These are phyloP conservation scores for Monascus purpureus DNA, from an alignment of 495 filamentous ascomycete species.

Conservation along the genomic window DNA sequence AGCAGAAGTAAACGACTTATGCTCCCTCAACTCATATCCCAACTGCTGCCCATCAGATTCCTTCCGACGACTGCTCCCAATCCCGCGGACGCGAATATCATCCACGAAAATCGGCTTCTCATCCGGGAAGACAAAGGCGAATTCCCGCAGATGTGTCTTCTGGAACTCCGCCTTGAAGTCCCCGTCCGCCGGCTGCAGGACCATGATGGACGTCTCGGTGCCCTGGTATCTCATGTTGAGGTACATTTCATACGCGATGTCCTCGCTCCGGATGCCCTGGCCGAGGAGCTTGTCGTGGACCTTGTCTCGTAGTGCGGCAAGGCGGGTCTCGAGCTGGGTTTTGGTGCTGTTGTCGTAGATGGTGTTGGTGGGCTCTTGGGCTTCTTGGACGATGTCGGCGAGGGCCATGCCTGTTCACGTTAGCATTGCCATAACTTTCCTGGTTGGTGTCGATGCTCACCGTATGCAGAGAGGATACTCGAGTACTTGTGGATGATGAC, in stretches of 20 bases:
- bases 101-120: constrained; percentile 36
- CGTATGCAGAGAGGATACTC: constrained; percentile 38
- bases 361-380: constrained; percentile 31
- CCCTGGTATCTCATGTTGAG: constrained; percentile 42
- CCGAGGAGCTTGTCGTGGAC: constrained; percentile 22
- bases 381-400: constrained; percentile 38
- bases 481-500: constrained; percentile 42
- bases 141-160: constrained; percentile 34
- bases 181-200: constrained; percentile 24
- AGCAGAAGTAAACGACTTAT: constrained; percentile 31
- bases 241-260: constrained; percentile 34
- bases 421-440: background rate
- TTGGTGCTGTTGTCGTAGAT: constrained; percentile 19
- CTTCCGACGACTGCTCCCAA: constrained; percentile 25
- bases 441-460: constrained; percentile 3
- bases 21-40: constrained; percentile 11
- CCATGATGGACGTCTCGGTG: constrained; percentile 39
- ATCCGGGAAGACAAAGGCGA: constrained; percentile 31
- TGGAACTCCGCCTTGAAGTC: constrained; percentile 34
- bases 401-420: constrained; percentile 20
- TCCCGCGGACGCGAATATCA: constrained; percentile 36
- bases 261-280: constrained; percentile 24
- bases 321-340: constrained; percentile 15
- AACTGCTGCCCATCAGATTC: constrained; percentile 16
- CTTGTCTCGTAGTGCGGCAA: constrained; percentile 15